A percentile compares a stretch with the other conserved stretches of the same genome.
phyloP scores from a whole-genome alignment of 768 basidiomycete genomes.

The Cystofilobasidium bisporidii region DNA sequence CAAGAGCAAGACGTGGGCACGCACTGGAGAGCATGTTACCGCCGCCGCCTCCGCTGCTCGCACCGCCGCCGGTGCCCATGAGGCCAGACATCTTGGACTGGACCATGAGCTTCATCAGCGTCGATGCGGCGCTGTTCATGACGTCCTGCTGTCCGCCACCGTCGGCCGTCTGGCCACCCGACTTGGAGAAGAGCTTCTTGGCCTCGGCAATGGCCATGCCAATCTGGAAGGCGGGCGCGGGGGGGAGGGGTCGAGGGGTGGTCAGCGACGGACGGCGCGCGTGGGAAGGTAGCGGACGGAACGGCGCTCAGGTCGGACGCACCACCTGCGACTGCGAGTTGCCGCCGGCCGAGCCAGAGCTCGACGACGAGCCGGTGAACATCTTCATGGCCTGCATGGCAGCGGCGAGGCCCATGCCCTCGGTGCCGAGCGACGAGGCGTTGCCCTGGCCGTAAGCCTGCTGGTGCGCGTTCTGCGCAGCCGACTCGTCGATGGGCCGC shows the following conservation, averaged over 20 bases:
- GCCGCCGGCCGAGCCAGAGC: not conserved
- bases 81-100: conserved; percentile 21
- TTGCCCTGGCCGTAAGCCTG: conserved; percentile 20
- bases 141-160: conserved; percentile 3
- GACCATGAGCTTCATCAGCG: conserved; percentile 23
- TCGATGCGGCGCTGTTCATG: conserved; percentile 13
- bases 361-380: conserved; percentile 16
- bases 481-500: conserved; percentile 23
- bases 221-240: not conserved
- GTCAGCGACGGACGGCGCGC: not conserved
- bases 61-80: conserved; percentile 20
- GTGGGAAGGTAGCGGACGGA: no score
- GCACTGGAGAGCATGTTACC: conserved; percentile 14
- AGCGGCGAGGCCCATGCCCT: conserved; percentile 13
- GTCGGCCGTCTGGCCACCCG: not conserved
- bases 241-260: not conserved
- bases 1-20: not conserved
- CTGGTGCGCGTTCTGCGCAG: conserved; percentile 19
- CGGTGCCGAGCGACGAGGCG: conserved; percentile 3
- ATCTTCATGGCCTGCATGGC: conserved; percentile 26
- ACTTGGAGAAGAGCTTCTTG: conserved; percentile 18
- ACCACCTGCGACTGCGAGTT: conserved; percentile 24
- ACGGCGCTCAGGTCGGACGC: not conserved
- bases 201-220: conserved; percentile 26
- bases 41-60: not conserved